A percentile compares a stretch with the other conserved stretches of the same genome.
Evolutionary conservation across 2,329 filamentous ascomycete genomes (phyloP).

Genomic region (Huntiella decipiens): DNA sequence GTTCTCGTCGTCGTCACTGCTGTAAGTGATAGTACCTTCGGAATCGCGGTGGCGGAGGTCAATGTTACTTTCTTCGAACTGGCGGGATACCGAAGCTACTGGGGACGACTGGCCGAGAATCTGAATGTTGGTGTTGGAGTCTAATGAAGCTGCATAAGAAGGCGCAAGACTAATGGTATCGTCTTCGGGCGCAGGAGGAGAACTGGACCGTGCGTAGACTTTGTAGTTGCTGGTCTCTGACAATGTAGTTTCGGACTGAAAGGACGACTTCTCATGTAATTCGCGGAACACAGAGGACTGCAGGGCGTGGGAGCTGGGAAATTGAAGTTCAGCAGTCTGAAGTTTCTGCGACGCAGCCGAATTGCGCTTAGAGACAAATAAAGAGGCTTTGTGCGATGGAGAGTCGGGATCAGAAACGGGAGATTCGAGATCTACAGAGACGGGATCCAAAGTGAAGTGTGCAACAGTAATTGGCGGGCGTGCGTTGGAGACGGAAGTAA

Average conservation of each 20-base stretch:
- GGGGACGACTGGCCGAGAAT: slow-evolving; percentile 33
- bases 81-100: slow-evolving; percentile 19
- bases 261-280: slow-evolving; percentile 10
- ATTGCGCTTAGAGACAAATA: neutral
- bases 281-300: slow-evolving; percentile 4
- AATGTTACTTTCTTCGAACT: neutral
- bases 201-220: slow-evolving; percentile 28
- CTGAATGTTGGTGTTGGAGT: slow-evolving; percentile 26
- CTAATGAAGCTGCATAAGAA: slow-evolving; percentile 23
- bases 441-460: slow-evolving; percentile 15
- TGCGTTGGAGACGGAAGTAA: slow-evolving; percentile 1
- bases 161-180: slow-evolving; percentile 21
- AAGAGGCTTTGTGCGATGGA: slow-evolving; percentile 12
- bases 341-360: neutral
- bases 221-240: slow-evolving; percentile 37
- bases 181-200: slow-evolving; percentile 17
- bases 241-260: slow-evolving; percentile 22
- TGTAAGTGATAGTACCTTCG: slow-evolving; percentile 24
- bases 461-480: slow-evolving; percentile 7
- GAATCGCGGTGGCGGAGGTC: slow-evolving; percentile 27
- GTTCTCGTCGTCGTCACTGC: slow-evolving; percentile 11
- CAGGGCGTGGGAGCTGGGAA: neutral
- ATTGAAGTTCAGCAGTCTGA: neutral
- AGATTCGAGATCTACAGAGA: slow-evolving; percentile 16
- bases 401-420: slow-evolving; percentile 12